Base-by-base conservation (phyloP, 208 protist species). In the Trypanosoma vivax region DNA sequence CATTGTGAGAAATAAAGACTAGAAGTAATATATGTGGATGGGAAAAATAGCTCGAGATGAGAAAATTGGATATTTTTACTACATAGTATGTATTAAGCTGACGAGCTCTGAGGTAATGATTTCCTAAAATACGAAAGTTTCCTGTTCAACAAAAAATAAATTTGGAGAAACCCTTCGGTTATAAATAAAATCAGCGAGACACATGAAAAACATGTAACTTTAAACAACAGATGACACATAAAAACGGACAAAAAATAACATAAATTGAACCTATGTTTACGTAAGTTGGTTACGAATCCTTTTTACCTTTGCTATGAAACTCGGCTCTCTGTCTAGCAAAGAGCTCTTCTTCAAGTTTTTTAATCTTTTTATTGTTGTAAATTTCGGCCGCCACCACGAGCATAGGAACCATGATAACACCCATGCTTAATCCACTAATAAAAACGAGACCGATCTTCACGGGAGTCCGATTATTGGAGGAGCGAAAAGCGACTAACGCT, bases 271-370 rank as follows among this genome's bases (percentile, higher is more conserved):
- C 5, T 1, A 42, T 25, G 2, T 14, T 18, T 14, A 31, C 19
- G 25, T 21, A 14, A 21, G 10, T 29, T 23, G 13, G 10, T 43
- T 27, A 50, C 10, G 50, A 47, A n/a, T 68, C 40, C 75, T 9
- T 55, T 46, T 35, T 76, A 24, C 35, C 28, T 34, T 55, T 61
- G 30, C 16, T 70, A 27, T 76, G 72, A 23, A 86, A 85, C 35
- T 92, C 79, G 7, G 66, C 70, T 4, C 83, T 60, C 54, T 92
- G 83, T 55, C 78, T 83, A 27, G 69, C 50, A 46, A 92, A 92
- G 3, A 92, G 39, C 9, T 92, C 79, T 47, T 72, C 73, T 40
- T 92, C 83, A 16, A 85, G 39, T 38, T 68, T 71, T 55, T 81
- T 86, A 38, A 92, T 92, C 13, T 79, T 56, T 25, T 80, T 73